Evolutionary conservation across 192 early-diverging fungal genomes (phyloP).

Genomic region (Coemansia sp.): DNA sequence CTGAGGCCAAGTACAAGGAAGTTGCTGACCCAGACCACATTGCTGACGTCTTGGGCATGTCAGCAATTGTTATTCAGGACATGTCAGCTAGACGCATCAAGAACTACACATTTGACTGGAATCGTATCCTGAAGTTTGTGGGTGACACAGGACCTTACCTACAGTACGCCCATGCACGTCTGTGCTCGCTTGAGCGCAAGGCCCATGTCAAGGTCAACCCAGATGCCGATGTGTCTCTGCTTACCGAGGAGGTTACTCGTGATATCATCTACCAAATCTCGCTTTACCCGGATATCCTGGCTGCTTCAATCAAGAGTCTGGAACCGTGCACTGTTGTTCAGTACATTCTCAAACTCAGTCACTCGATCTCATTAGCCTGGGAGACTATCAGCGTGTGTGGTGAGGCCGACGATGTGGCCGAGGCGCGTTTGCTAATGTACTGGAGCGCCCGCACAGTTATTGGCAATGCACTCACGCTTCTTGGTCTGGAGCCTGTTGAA

Average conservation of each 20-base stretch:
- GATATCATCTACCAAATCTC: constrained; percentile 75
- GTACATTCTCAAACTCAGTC: constrained; percentile 81
- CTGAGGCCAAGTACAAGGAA: constrained; percentile 70
- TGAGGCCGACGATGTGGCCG: constrained; percentile 70
- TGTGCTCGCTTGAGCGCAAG: constrained; percentile 92
- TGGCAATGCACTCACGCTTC: constrained; percentile 78
- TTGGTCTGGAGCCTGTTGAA: constrained; percentile 82
- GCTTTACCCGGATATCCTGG: constrained; percentile 84
- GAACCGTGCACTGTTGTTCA: constrained; percentile 87
- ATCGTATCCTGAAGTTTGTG: constrained; percentile 90
- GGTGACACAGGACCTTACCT: constrained; percentile 99
- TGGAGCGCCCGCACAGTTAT: constrained; percentile 79
- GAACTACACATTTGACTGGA: constrained; percentile 93
- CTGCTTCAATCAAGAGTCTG: constrained; percentile 59
- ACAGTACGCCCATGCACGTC: constrained; percentile 95
- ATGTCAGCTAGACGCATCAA: constrained; percentile 86
- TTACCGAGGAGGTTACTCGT: constrained; percentile 69
- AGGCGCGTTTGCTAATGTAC: constrained; percentile 87
- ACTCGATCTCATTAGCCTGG: constrained; percentile 72
- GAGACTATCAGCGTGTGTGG: constrained; percentile 75
- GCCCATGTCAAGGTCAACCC: constrained; percentile 61
- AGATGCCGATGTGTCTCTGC: constrained; percentile 65
- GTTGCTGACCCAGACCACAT: constrained; percentile 79
- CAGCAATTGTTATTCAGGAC: constrained; percentile 90
- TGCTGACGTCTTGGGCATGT: constrained; percentile 88